phyloP scores from a whole-genome alignment of 768 basidiomycete species.

The Saitozyma podzolica region DNA sequence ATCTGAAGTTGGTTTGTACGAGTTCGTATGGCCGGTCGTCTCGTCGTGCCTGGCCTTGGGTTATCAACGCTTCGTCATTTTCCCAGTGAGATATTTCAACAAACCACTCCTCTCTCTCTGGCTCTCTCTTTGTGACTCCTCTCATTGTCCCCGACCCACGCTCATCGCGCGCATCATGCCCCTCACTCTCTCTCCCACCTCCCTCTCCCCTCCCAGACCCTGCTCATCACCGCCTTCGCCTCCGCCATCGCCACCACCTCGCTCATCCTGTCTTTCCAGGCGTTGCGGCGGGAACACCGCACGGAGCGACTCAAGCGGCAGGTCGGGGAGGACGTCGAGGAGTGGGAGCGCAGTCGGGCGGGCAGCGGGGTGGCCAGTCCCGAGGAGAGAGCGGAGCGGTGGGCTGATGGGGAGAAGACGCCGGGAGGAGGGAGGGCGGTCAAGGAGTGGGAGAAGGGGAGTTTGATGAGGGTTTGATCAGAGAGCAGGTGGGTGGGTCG shows the following conservation, averaged over 20 bases:
- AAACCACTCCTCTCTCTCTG: not conserved
- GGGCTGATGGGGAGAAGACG: constrained; percentile 18
- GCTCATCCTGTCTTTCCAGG: constrained; percentile 49
- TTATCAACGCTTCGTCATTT: not conserved
- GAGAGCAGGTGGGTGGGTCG: constrained; percentile 59
- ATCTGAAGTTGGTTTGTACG: too few species aligned
- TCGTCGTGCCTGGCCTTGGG: too few species aligned
- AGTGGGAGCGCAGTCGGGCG: constrained; percentile 36
- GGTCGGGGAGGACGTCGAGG: constrained; percentile 46
- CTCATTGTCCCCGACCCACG: not conserved
- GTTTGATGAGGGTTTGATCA: constrained; percentile 71
- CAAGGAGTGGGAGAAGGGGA: constrained; percentile 43
- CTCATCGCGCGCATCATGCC: constrained; percentile 4
- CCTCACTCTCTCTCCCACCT: constrained; percentile 1
- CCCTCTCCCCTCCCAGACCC: constrained; percentile 32
- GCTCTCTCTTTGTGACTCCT: not conserved
- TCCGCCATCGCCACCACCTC: constrained; percentile 45
- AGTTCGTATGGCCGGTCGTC: too few species aligned
- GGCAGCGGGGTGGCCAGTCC: constrained; percentile 26
- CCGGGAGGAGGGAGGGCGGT: constrained; percentile 17
- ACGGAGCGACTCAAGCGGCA: constrained; percentile 49
- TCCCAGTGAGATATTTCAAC: not conserved
- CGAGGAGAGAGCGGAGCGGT: constrained; percentile 32
- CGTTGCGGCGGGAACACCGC: constrained; percentile 45
- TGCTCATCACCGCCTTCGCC: constrained; percentile 44